These are phyloP conservation scores for Vaccinium vitisidaea DNA, from an alignment of 148 eudicot genomes.

Conservation along the genomic window DNA sequence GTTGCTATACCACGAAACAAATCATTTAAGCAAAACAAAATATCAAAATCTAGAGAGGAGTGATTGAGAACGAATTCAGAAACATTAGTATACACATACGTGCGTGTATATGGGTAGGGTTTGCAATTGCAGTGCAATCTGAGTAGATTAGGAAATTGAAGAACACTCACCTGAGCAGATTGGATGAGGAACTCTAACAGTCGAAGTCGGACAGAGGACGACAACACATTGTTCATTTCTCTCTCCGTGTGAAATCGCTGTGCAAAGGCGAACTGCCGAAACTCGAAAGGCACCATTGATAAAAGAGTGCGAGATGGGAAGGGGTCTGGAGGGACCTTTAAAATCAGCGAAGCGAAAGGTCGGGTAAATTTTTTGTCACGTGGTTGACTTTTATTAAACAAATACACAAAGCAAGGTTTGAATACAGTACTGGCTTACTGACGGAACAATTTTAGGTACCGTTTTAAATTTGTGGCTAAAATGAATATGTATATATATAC, in stretches of 20 bases:
- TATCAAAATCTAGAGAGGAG: background rate
- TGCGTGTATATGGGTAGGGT: background rate
- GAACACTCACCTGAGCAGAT: constrained; percentile 33
- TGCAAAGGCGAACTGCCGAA: background rate
- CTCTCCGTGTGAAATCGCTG: background rate
- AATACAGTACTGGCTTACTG: no score
- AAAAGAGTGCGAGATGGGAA: background rate
- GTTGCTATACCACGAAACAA: constrained; percentile 22
- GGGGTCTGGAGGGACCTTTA: background rate
- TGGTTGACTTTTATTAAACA: no score
- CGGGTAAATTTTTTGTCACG: no score
- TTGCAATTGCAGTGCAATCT: background rate
- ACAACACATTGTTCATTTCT: constrained; percentile 14
- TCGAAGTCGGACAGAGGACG: constrained; percentile 31
- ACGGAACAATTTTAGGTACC: no score
- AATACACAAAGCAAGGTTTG: no score
- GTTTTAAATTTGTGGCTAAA: no score
- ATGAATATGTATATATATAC: no score
- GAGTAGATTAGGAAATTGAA: background rate
- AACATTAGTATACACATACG: background rate
- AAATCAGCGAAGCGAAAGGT: no score
- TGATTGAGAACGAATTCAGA: background rate
- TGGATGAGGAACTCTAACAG: constrained; percentile 51
- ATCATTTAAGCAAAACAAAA: background rate
- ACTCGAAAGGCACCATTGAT: no score